Evolutionary conservation across 371 early-diverging fungal species (phyloP), one percentile per base, ranked within the genome.

Genomic region (Syncephalastrum racemosum): DNA sequence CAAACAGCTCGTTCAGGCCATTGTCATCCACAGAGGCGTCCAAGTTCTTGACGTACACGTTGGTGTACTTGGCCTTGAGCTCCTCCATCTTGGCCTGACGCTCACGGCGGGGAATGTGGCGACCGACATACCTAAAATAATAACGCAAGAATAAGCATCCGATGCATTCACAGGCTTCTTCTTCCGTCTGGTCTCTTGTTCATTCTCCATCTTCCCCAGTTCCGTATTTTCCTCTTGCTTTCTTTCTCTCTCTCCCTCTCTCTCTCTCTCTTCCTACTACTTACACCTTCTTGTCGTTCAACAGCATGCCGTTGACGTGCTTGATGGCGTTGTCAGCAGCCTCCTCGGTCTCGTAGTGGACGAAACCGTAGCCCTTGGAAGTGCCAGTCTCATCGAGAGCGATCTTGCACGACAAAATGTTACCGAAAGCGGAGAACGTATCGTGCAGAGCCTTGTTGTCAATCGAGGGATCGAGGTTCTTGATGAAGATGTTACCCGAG

Each of bases 361-460:
- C 99, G 66, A 97, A 99, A 57, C 98, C 99, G 75, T 95, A 98
- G 31, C 99, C 99, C 76, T 90, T 93, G 66, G 93, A 92, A 61
- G 65, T 69, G 40, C 95, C 96, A 42, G 91, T 84, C 63, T 96
- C 95, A 55, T 77, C 78, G 56, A 85, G 83, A 51, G 93, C 97
- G 59, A 99, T 97, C 86, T 99, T 99, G 90, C 99, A 99, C 59
- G 93, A 94, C 45, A 97, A 82, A 68, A 99, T 99, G 78, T 89
- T 85, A 60, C 99, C 99, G 62, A 99, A 99, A 47, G 97, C 93
- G 45, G 93, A 87, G 82, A 99, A 99, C 55, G 99, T 99, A 76
- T 99, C 99, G 79, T 98, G 95, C 50, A 99, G 91, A 56, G 99
- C 94, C 81, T 86, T 96, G 90, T 96, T 93, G 79, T 98, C 98